A percentile compares a stretch with the other conserved stretches of the same genome.
phyloP scores from a whole-genome alignment of 192 early-diverging fungal species.

The Diversispora epigaea region DNA sequence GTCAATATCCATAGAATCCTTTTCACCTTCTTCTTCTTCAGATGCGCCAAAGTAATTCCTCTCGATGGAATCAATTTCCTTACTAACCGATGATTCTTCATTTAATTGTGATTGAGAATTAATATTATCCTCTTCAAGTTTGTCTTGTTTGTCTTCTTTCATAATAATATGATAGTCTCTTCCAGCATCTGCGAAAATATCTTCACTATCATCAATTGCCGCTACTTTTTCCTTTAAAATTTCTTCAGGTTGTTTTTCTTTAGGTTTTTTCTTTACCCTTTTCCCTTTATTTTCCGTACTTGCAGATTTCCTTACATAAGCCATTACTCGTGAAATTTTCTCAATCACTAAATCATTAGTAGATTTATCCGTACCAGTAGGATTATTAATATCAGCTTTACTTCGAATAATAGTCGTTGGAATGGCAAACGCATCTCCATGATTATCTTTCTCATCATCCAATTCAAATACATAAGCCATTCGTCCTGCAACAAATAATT shows the following conservation, averaged over 20 bases:
- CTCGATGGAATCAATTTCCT: slow-evolving; percentile 34
- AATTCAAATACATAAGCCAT: slow-evolving; percentile 76
- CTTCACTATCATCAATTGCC: slow-evolving; percentile 59
- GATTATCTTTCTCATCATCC: slow-evolving; percentile 46
- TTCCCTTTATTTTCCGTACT: slow-evolving; percentile 39
- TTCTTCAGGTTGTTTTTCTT: slow-evolving; percentile 31
- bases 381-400: slow-evolving; percentile 61
- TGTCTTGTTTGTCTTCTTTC: background rate
- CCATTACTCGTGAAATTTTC: slow-evolving; percentile 67
- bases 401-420: slow-evolving; percentile 77
- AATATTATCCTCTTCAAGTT: slow-evolving; percentile 30
- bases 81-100: slow-evolving; percentile 24
- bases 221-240: slow-evolving; percentile 30
- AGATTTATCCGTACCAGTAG: slow-evolving; percentile 48
- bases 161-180: slow-evolving; percentile 62
- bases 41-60: slow-evolving; percentile 37
- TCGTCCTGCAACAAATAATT: slow-evolving; percentile 72
- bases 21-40: slow-evolving; percentile 35
- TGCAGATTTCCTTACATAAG: slow-evolving; percentile 43
- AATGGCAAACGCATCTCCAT: slow-evolving; percentile 53
- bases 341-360: slow-evolving; percentile 68
- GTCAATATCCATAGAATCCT: slow-evolving; percentile 21
- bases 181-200: slow-evolving; percentile 89
- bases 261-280: slow-evolving; percentile 49
- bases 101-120: slow-evolving; percentile 33